Evolutionary conservation across 108 stramenopile genomes (phyloP), one percentile per base, ranked within the genome.

Genomic region (Licmophora abbreviata): DNA sequence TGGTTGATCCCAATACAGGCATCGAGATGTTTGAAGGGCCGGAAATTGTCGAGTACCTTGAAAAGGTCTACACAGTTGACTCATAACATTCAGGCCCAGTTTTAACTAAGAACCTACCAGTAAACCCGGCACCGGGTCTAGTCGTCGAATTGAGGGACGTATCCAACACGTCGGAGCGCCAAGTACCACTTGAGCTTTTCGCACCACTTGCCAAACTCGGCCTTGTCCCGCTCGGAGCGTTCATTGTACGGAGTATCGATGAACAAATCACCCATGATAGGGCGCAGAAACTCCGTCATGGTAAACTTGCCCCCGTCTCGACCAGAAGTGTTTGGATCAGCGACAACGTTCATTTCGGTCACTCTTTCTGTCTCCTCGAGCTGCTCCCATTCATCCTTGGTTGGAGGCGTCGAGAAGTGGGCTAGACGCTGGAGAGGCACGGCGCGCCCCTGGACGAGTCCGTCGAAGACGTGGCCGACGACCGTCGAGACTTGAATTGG

Each of bases 1-100:
- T 96, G 32, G 61, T 78, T 14, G 95, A 95, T 64, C 82, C 77
- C 23, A 96, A 96, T 61, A 92, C 88, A 10, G 86, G 88, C 6
- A 56, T 88, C 12, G 74, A 76, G 37, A 75, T 92, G 56, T 88
- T 73, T 56, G 93, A 93, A 52, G 59, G 68, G 8, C 44, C 79
- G 8, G 86, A 85, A 54, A 94, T 96, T 45, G 77, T 81, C 3
- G 53, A 79, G 18, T 96, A 93, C 66, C 71, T 96, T 14, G 78
- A 88, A 40, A 56, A 59, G 35, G 84, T 75, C 15, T 96, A 96
- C 61, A 46, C 44, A 14, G 44, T 46, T 21, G 26, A 46, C 3
- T n/a, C 14, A 25, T 46, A 46, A 9, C 26, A 20, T 4, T 40
- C 4, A 35, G 12, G 34, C 34, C 34, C 12, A 35, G 9, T 35